phyloP scores from a whole-genome alignment of 345 rosid genomes.

The Brassica juncea region DNA sequence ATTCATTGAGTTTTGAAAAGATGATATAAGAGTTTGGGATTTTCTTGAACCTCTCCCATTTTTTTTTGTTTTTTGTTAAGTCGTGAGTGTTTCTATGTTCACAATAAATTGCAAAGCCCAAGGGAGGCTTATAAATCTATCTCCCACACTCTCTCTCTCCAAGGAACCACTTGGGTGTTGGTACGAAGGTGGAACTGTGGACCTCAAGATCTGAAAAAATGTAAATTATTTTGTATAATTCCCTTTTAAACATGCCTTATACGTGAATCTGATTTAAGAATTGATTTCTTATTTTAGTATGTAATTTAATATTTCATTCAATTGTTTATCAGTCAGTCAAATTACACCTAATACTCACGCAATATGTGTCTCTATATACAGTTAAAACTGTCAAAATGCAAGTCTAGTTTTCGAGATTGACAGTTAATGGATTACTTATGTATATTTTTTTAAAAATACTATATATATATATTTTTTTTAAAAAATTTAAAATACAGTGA shows the following conservation, averaged over 20 bases:
- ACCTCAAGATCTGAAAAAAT: conserved; percentile 43
- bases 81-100: conserved; percentile 37
- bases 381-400: conserved; percentile 25
- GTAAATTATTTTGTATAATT: conserved; percentile 32
- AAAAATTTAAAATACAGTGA: too few species aligned
- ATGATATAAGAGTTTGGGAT: conserved; percentile 34
- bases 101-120: conserved; percentile 16
- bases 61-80: background rate
- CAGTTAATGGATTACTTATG: conserved; percentile 13
- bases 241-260: conserved; percentile 35
- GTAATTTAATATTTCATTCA: background rate
- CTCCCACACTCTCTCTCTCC: conserved; percentile 24
- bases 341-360: conserved; percentile 25
- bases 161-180: conserved; percentile 41
- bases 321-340: conserved; percentile 31
- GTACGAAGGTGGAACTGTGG: conserved; percentile 42
- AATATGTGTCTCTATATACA: conserved; percentile 11
- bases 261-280: conserved; percentile 24
- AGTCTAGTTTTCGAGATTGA: conserved; percentile 25
- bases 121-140: conserved; percentile 38
- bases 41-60: conserved; percentile 49
- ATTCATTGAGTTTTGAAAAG: conserved; percentile 29
- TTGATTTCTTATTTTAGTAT: background rate
- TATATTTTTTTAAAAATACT: background rate
- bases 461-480: background rate